A percentile compares a stretch with the other conserved stretches of the same genome.
Conservation (phyloP, 2,329 filamentous ascomycete genomes). For the Apiospora saccharicola region DNA sequence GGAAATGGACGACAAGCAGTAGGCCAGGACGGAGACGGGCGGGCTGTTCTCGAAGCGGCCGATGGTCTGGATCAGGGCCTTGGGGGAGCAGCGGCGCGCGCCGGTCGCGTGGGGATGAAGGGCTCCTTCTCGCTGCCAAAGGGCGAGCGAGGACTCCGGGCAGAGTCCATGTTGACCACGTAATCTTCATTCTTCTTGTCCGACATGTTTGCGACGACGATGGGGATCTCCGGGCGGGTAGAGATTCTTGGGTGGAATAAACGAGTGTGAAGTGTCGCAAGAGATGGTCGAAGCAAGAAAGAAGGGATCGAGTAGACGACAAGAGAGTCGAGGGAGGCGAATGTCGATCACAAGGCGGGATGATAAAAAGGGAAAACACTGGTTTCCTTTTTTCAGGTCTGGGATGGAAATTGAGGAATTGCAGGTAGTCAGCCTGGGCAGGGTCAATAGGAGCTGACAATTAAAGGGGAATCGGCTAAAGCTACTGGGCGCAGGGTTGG, state of each 20-base stretch:
- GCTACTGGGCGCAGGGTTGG: slow-evolving; percentile 9
- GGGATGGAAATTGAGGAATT: slow-evolving; percentile 19
- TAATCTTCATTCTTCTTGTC: slow-evolving; percentile 92
- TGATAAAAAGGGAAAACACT: slow-evolving; percentile 22
- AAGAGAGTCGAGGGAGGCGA: neutral
- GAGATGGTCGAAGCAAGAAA: slow-evolving; percentile 18
- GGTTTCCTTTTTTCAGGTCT: slow-evolving; percentile 16
- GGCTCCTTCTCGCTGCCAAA: slow-evolving; percentile 61
- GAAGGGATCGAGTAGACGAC: slow-evolving; percentile 18
- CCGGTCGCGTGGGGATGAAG: slow-evolving; percentile 49
- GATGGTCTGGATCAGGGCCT: slow-evolving; percentile 32
- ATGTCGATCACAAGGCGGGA: slow-evolving; percentile 20
- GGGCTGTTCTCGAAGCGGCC: slow-evolving; percentile 76
- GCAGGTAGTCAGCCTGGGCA: slow-evolving; percentile 13
- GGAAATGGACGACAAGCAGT: slow-evolving; percentile 95
- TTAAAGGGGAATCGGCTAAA: slow-evolving; percentile 10
- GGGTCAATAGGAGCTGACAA: slow-evolving; percentile 18
- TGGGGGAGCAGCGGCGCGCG: slow-evolving; percentile 47
- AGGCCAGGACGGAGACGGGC: slow-evolving; percentile 81
- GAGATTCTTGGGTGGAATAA: neutral
- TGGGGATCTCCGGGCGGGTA: neutral
- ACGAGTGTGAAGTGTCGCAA: slow-evolving; percentile 21
- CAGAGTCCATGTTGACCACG: slow-evolving; percentile 69
- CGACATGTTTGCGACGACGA: slow-evolving; percentile 65
- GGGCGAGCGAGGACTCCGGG: slow-evolving; percentile 51